Conservation (phyloP, 345 rosid genomes). For the Carallia pectinifolia region DNA sequence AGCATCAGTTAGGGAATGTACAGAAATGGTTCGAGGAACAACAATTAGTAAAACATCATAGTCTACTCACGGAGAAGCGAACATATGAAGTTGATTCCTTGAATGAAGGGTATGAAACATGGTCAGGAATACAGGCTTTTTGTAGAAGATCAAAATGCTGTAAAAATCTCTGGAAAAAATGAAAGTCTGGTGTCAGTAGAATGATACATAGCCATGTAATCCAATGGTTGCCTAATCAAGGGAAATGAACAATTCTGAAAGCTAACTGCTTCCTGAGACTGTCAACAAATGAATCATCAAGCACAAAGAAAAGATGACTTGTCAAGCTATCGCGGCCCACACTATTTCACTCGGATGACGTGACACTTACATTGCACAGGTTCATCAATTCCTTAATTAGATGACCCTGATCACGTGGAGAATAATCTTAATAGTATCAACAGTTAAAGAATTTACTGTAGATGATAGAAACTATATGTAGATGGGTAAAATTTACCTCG, state of each 20-base stretch:
- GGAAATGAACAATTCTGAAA: not conserved
- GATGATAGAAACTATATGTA: not conserved
- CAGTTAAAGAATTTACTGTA: too few relatives aligned
- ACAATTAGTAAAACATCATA: not conserved
- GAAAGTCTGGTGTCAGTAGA: constrained; percentile 8
- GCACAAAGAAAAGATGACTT: too few relatives aligned
- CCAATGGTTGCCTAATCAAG: not conserved
- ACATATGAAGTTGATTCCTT: constrained; percentile 68
- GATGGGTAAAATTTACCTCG: constrained; percentile 48
- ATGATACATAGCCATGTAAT: not conserved
- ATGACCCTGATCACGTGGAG: too few relatives aligned
- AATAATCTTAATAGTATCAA: too few relatives aligned
- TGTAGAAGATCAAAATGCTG: constrained; percentile 97
- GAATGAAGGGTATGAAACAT: constrained; percentile 65
- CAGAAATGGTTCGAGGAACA: not conserved
- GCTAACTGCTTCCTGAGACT: too few relatives aligned
- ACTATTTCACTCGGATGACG: too few relatives aligned
- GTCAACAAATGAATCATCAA: too few relatives aligned
- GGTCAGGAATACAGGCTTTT: constrained; percentile 85
- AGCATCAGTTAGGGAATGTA: not conserved
- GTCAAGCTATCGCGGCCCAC: too few relatives aligned
- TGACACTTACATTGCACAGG: too few relatives aligned
- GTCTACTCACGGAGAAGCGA: constrained; percentile 68
- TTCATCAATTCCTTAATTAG: too few relatives aligned
- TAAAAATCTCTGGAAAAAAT: constrained; percentile 59